Evolutionary conservation across 345 rosid species (phyloP), one percentile per base, ranked within the genome.

Genomic region (Brassica carinata): DNA sequence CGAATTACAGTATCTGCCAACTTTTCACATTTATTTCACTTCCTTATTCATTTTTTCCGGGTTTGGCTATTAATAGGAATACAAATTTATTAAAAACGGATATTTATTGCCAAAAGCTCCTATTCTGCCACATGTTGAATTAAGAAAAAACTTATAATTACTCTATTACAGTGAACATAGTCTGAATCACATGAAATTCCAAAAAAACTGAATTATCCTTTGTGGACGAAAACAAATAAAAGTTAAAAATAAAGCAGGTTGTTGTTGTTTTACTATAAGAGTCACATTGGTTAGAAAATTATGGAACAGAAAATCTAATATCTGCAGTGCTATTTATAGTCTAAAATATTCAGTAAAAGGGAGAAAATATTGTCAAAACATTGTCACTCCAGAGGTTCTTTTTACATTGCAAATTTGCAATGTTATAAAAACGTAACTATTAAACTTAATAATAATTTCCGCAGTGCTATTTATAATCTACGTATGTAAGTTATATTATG

Each of bases 1-100:
- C 76, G 76, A 80, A 64, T 80, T 51, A 51, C 58, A 14, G 58
- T 51, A 80, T 74, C 71, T 74, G 79, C 83, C 83, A 75, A 80
- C 79, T 80, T 80, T 80, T 80, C 72, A 75, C 76, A 80, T 80
- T 80, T 17, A 80, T 75, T 75, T 80, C 71, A 53, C 19, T 70
- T 53, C 67, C 62, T 3, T 11, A 11, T 80, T 80, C 65, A 53
- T 48, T 15, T 69, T 69, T 80, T 80, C 65, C 11, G 76, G 79
- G 71, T 30, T 62, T 80, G 72, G 76, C 40, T 80, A 69, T 69
- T 75, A 69, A 75, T 75, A 69, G 76, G 62, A 75, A 55, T 55
- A 55, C 14, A 48, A 13, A 62, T n/a, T 68, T 14, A 55, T 5
- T 17, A 23, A 79, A 62, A 80, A 63, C 13, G 15, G 74, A 59